These are phyloP conservation scores for Cryptosporidium sp. DNA, from an alignment of 169 alveolate species.

Conservation along the genomic window DNA sequence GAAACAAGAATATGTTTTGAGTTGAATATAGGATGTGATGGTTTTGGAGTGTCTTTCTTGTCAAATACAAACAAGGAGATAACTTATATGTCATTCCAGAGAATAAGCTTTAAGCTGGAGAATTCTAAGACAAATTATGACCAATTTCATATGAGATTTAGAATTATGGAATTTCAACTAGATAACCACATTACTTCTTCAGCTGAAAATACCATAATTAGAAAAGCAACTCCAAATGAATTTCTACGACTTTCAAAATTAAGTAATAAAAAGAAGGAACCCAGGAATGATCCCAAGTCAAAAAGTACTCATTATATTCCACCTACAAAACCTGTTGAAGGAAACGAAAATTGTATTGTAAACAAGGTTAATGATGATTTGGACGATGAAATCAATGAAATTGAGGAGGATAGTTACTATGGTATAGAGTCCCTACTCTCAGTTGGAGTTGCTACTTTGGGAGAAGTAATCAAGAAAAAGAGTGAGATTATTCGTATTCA, in stretches of 20 bases:
- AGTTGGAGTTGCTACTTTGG: constrained; percentile 37
- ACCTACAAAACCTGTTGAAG: neutral
- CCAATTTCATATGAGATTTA: constrained; percentile 38
- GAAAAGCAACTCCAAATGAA: constrained; percentile 58
- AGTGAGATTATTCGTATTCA: constrained; percentile 26
- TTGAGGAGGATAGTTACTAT: constrained; percentile 12
- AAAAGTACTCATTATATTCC: neutral
- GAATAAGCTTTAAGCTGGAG: constrained; percentile 2
- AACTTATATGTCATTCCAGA: constrained; percentile 51
- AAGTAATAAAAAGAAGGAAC: neutral
- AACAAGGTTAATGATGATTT: neutral
- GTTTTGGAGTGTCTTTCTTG: constrained; percentile 44
- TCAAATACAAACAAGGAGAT: constrained; percentile 34
- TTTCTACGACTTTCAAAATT: constrained; percentile 33
- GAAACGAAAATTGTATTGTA: neutral
- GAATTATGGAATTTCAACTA: constrained; percentile 44
- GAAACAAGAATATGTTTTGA: constrained; percentile 47
- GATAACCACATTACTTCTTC: constrained; percentile 47
- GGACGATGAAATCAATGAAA: neutral
- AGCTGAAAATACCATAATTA: constrained; percentile 51
- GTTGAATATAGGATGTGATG: constrained; percentile 26
- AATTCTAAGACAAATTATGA: constrained; percentile 3
- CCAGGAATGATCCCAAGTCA: neutral
- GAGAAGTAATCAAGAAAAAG: constrained; percentile 40
- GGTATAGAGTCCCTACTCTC: constrained; percentile 37